phyloP scores from a whole-genome alignment of 2,329 filamentous ascomycete species.

The Arthrobotrys conoides region DNA sequence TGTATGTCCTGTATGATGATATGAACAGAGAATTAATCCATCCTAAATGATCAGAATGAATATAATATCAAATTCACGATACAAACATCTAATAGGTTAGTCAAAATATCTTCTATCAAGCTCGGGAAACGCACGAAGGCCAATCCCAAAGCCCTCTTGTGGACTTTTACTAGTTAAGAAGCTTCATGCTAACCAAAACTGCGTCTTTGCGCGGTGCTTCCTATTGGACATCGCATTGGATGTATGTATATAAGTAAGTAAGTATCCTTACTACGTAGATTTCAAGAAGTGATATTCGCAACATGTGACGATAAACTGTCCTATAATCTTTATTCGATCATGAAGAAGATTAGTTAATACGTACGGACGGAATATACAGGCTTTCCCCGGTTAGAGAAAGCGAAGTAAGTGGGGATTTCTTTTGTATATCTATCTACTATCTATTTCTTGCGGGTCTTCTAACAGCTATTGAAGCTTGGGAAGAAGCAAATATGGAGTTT shows the following conservation, averaged over 20 bases:
- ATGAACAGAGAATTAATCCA: not conserved
- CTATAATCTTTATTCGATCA: not conserved
- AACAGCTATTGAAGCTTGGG: not conserved
- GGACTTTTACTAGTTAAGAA: no score
- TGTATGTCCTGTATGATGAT: no score
- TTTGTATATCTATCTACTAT: not conserved
- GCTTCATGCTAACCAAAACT: conserved; percentile 5
- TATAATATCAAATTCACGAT: conserved; percentile 10
- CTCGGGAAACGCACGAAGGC: no score
- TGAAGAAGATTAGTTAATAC: no score
- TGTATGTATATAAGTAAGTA: no score
- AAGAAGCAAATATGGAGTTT: not conserved
- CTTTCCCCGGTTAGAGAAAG: conserved; percentile 39
- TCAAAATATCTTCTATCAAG: no score
- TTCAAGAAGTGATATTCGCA: conserved; percentile 31
- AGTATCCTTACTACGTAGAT: no score
- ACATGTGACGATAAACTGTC: conserved; percentile 44
- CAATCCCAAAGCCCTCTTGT: not conserved
- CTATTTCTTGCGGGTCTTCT: no score
- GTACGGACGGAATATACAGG: conserved; percentile 24
- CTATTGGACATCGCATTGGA: conserved; percentile 37
- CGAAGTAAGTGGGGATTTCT: not conserved
- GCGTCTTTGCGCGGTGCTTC: conserved; percentile 36
- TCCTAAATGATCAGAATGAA: conserved; percentile 11
- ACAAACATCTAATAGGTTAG: conserved; percentile 12